Evolutionary conservation across 2,329 filamentous ascomycete species (phyloP).

Genomic region (Fusarium oxysporum): DNA sequence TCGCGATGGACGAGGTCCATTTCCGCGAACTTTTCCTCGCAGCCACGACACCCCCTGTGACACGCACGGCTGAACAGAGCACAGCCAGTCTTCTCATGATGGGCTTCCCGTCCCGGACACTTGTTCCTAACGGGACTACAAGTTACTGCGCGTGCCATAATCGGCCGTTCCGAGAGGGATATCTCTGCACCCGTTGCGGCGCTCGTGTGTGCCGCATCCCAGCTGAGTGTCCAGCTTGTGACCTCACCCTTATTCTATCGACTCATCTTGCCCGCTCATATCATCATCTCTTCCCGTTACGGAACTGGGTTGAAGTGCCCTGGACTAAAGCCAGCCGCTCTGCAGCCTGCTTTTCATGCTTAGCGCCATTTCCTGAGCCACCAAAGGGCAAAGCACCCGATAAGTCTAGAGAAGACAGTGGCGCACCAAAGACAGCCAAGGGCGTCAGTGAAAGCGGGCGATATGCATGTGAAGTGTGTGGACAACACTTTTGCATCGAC

Average conservation of each 20-base stretch:
- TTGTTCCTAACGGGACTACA: constrained; percentile 72
- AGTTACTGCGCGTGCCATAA: constrained; percentile 94
- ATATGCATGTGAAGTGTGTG: constrained; percentile 90
- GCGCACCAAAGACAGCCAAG: constrained; percentile 54
- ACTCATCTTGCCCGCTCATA: constrained; percentile 95
- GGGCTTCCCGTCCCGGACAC: constrained; percentile 91
- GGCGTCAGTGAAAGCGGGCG: constrained; percentile 86
- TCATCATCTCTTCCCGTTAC: constrained; percentile 89
- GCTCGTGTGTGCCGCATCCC: constrained; percentile 91
- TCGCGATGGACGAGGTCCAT: constrained; percentile 81
- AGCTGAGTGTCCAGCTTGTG: constrained; percentile 90
- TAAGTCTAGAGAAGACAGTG: constrained; percentile 39
- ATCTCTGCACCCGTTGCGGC: constrained; percentile 88
- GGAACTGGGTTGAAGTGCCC: constrained; percentile 90
- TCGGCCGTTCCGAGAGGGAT: constrained; percentile 83
- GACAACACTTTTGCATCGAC: constrained; percentile 95
- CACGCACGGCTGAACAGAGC: constrained; percentile 71
- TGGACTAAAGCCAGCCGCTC: constrained; percentile 78
- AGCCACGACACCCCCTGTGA: constrained; percentile 88
- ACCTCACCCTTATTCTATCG: constrained; percentile 91
- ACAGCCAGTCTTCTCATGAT: constrained; percentile 86
- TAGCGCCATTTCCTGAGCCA: constrained; percentile 73
- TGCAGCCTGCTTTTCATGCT: constrained; percentile 81
- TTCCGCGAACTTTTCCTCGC: constrained; percentile 90
- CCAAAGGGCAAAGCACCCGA: constrained; percentile 41